Base-by-base conservation (phyloP, 164 flowering plant genomes). In the Saururus chinensis region DNA sequence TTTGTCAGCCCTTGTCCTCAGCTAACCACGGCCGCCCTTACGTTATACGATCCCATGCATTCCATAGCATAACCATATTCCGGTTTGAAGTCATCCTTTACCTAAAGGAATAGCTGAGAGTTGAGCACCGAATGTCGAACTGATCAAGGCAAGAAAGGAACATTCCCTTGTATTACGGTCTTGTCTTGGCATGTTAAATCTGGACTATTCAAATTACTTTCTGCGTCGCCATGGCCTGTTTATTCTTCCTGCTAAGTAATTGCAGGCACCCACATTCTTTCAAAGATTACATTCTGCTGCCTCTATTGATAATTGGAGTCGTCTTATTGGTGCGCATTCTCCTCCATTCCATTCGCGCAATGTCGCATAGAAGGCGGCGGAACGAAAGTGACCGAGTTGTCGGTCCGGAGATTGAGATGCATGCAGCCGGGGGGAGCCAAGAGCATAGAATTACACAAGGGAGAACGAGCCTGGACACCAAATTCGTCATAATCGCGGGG, bases 191-290 rank as follows among this genome's bases (percentile, higher is more conserved):
- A 30, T 30, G 4, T 30, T 30, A 30, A 30, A 30, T 30, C 37
- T 6, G 6, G 6, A 30, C 37, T 2, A 2, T 30, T 30, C 37
- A 30, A 2, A 30, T 42, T 42, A 10, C 17, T 13, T 53, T 24
- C 25, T 19, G 4, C 23, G 16, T 53, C 25, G 40, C 6, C 62
- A 79, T 80, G 81, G 79, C 75, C 23, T 80, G 83, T 53, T 8
- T 73, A 1, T 68, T 71, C 25, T 12, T 65, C 16, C 19, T 75
- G 0, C 54, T 65, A 13, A 61, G 75, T n/a, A n/a, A n/a, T 16
- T 80, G 83, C 71, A 63, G 61, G 37, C 62, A 23, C 16, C 48
- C 68, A 16, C 68, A 64, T 59, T 73, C 81, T 8, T 48, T 56
- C 45, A 63, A 53, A 42, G 60, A 30, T 53, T 80, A 74, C 25